These are phyloP conservation scores for Ostreobium quekettii DNA, from an alignment of 139 green algal species.

Conservation along the genomic window DNA sequence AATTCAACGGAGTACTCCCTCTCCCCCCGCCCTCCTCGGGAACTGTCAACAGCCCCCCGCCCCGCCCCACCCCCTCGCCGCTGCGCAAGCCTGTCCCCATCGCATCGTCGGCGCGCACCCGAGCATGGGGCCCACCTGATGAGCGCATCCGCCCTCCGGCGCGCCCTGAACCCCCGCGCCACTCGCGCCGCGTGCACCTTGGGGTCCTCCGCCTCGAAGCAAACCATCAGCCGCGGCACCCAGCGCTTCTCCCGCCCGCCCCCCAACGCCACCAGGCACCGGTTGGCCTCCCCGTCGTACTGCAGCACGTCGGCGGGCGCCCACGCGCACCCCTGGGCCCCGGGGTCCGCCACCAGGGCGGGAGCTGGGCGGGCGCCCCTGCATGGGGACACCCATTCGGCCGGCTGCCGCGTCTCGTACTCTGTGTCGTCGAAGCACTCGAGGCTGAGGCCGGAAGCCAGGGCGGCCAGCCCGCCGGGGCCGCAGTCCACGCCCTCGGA, in stretches of 20 bases:
- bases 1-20: too few species aligned
- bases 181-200: slow-evolving; percentile 46
- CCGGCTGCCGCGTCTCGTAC: slow-evolving; percentile 42
- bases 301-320: slow-evolving; percentile 33
- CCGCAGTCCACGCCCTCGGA: slow-evolving; percentile 25
- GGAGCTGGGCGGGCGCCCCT: slow-evolving; percentile 14
- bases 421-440: slow-evolving; percentile 63
- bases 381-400: slow-evolving; percentile 45
- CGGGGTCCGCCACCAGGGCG: slow-evolving; percentile 17
- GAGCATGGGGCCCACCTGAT: slow-evolving; percentile 35
- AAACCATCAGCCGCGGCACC: slow-evolving; percentile 52
- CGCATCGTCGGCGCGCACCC: too few species aligned
- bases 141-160: slow-evolving; percentile 34
- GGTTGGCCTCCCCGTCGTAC: slow-evolving; percentile 28
- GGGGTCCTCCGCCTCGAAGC: slow-evolving; percentile 68
- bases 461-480: not conserved
- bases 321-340: slow-evolving; percentile 21
- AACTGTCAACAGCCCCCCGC: too few species aligned
- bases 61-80: too few species aligned
- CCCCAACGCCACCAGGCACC: slow-evolving; percentile 26
- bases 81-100: too few species aligned
- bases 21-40: too few species aligned
- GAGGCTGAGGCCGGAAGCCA: slow-evolving; percentile 25
- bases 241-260: slow-evolving; percentile 6
- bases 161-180: slow-evolving; percentile 32